Conservation (phyloP, 2,329 filamentous ascomycete genomes). For the Monilinia fructicola region DNA sequence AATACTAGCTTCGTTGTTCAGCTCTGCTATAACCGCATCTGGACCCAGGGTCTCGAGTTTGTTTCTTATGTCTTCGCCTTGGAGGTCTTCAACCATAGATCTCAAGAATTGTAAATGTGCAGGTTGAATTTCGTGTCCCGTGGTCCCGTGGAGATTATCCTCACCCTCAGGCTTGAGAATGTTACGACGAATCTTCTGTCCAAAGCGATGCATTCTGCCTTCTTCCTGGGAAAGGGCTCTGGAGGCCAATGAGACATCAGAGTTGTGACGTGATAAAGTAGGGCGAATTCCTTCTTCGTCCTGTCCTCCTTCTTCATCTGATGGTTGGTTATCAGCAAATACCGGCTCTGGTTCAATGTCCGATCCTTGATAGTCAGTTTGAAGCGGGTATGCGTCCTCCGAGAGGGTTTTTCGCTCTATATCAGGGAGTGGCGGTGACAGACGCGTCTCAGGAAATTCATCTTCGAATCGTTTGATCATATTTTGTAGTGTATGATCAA, state of each 20-base stretch:
- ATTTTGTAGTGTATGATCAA: slow-evolving; percentile 81
- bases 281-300: slow-evolving; percentile 44
- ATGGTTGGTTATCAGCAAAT: slow-evolving; percentile 37
- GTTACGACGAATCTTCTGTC: slow-evolving; percentile 64
- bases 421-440: slow-evolving; percentile 33
- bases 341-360: slow-evolving; percentile 31
- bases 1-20: slow-evolving; percentile 47
- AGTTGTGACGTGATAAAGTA: slow-evolving; percentile 56
- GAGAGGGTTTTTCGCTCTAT: neutral
- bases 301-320: slow-evolving; percentile 44
- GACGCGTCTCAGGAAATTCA: slow-evolving; percentile 86
- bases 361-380: slow-evolving; percentile 27
- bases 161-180: slow-evolving; percentile 49
- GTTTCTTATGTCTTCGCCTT: slow-evolving; percentile 56
- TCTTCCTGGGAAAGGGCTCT: slow-evolving; percentile 66
- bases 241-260: slow-evolving; percentile 66
- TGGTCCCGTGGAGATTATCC: slow-evolving; percentile 43
- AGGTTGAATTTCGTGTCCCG: slow-evolving; percentile 42
- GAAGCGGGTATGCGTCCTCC: slow-evolving; percentile 21
- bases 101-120: slow-evolving; percentile 49
- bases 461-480: slow-evolving; percentile 97
- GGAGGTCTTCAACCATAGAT: slow-evolving; percentile 63
- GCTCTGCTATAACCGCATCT: slow-evolving; percentile 61
- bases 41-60: slow-evolving; percentile 51
- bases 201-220: slow-evolving; percentile 67